Base-by-base conservation (phyloP, 176 grass and related monocot genomes). In the Stipa capillata region DNA sequence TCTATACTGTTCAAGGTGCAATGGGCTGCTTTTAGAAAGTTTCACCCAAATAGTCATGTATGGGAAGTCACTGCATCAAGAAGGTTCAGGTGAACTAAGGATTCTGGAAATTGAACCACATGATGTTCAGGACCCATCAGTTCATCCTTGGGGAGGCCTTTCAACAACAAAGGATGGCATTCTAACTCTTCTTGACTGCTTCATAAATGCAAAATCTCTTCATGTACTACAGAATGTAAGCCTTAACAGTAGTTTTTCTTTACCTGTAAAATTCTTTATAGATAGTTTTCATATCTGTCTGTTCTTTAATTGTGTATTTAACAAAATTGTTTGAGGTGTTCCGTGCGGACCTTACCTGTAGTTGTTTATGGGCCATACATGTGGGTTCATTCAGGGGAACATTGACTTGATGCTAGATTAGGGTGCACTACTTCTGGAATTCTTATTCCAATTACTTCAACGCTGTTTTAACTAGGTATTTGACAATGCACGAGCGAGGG, bases 101-200 rank as follows among this genome's bases (percentile, higher is more conserved):
- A 74, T 69, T 69, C 63, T 65, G 24, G 66, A 76, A 58, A 82
- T 63, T 45, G 84, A 97, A 34, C 59, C 78, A 72, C 90, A 87
- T 60, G 85, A 83, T 48, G 78, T 80, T 61, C 75, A 89, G 77
- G 90, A 91, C 43, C 89, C 89, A 40, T 88, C 75, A 43, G 66
- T 90, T 64, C 85, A 91, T 78, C 90, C 90, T 64, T 97, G 85
- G 94, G 94, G 94, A 82, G 94, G 94, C 23, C 90, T 97, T 79
- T 63, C 86, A 68, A 86, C 90, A 54, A 91, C 90, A 47, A 97
- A 91, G 68, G 88, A 97, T 59, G 90, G 90, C 63, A 65, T 87
- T 39, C 79, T 97, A 39, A 93, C 90, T 32, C 80, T 93, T 84
- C 86, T 85, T 40, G 83, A 93, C 57, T 91, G 83, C 80, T 97